Percentiles rank a stretch among this genome's conserved stretches.
Evolutionary conservation across 139 green algal genomes (phyloP).

Genomic region (Picochlorum sp.): DNA sequence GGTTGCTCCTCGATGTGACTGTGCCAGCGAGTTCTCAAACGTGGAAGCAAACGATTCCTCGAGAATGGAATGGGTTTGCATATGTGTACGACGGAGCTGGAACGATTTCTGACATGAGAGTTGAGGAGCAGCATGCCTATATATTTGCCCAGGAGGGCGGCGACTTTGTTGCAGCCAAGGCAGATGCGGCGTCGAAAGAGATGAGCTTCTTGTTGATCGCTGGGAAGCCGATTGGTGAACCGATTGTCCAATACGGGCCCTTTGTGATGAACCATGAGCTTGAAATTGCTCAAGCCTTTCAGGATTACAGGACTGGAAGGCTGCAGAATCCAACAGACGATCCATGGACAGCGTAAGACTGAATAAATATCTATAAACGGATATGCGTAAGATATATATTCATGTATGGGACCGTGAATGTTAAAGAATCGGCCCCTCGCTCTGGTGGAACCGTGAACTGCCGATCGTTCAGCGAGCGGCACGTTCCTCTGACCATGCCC

Average conservation of each 20-base stretch:
- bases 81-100: slow-evolving; percentile 73
- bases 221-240: slow-evolving; percentile 75
- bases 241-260: slow-evolving; percentile 64
- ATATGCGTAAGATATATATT: not conserved
- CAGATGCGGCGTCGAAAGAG: slow-evolving; percentile 4
- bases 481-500: too few species aligned
- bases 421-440: too few species aligned
- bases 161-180: slow-evolving; percentile 16
- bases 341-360: slow-evolving; percentile 42
- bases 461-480: too few species aligned
- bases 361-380: slow-evolving; percentile 1
- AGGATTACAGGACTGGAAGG: slow-evolving; percentile 51
- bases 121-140: slow-evolving; percentile 37
- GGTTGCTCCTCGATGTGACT: slow-evolving; percentile 71
- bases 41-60: slow-evolving; percentile 35
- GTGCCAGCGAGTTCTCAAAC: slow-evolving; percentile 33
- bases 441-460: too few species aligned
- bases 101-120: slow-evolving; percentile 43
- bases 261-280: slow-evolving; percentile 81
- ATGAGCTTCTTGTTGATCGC: slow-evolving; percentile 75
- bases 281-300: slow-evolving; percentile 70
- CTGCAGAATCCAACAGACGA: slow-evolving; percentile 72
- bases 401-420: not conserved
- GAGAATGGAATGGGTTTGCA: slow-evolving; percentile 56
- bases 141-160: slow-evolving; percentile 33